phyloP scores from a whole-genome alignment of 176 grass and related monocot species.

The Paspalum notatum region DNA sequence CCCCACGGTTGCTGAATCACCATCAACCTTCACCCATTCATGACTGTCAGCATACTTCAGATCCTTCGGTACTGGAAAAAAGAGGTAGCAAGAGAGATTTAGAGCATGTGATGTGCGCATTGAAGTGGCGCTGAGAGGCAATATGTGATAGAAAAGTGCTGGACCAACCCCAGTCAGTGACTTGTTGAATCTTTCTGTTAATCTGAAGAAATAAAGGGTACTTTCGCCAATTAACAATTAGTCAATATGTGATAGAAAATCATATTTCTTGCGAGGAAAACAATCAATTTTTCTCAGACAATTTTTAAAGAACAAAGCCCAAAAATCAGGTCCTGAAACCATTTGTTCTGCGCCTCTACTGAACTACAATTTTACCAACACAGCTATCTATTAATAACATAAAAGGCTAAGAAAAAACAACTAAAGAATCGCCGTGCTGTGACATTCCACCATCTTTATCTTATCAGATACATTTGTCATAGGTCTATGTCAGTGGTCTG shows the following conservation, averaged over 20 bases:
- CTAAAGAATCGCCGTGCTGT: neutral
- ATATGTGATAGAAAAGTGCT: neutral
- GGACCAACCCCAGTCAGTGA: neutral
- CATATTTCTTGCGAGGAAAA: neutral
- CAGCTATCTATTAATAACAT: neutral
- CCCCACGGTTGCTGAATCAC: conserved; percentile 78
- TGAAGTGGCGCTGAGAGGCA: neutral
- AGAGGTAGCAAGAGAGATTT: neutral
- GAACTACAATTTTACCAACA: neutral
- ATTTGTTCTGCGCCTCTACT: neutral
- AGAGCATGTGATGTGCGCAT: neutral
- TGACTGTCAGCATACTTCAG: conserved; percentile 90
- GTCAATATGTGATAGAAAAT: neutral
- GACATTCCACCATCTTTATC: neutral
- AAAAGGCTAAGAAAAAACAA: neutral
- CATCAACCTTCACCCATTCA: conserved; percentile 92
- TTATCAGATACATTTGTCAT: neutral
- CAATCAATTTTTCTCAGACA: neutral
- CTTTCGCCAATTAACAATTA: neutral
- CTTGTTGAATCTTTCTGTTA: neutral
- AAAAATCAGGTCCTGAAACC: neutral
- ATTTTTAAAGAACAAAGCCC: neutral
- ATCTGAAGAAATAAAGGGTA: neutral
- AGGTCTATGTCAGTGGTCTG: neutral
- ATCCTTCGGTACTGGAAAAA: conserved; percentile 79